Evolutionary conservation across 495 filamentous ascomycete species (phyloP).

Genomic region (Collariella sp.): DNA sequence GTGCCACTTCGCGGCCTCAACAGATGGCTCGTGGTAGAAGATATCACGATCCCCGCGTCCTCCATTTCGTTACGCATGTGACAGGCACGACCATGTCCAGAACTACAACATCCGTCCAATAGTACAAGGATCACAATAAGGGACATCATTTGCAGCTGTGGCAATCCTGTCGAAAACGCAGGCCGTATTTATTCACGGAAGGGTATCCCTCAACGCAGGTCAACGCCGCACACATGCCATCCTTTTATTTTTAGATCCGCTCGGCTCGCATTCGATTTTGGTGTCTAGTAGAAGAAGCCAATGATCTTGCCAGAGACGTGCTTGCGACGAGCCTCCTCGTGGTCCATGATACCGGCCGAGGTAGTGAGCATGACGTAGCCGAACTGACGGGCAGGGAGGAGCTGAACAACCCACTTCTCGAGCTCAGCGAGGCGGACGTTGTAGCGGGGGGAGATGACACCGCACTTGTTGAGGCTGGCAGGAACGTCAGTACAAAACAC

Average conservation of each 20-base stretch:
- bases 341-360: constrained; percentile 98
- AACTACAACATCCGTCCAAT: too few relatives aligned
- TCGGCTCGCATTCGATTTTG: constrained; percentile 14
- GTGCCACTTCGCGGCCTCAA: too few relatives aligned
- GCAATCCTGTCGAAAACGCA: background rate
- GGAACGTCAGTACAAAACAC: background rate
- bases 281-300: constrained; percentile 83
- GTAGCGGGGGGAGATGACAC: constrained; percentile 97
- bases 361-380: constrained; percentile 98
- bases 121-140: background rate
- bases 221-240: constrained; percentile 12
- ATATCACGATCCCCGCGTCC: too few relatives aligned
- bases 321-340: constrained; percentile 97
- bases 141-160: background rate
- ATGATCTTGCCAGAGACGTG: constrained; percentile 95
- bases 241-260: background rate
- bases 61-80: too few relatives aligned
- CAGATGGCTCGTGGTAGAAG: too few relatives aligned
- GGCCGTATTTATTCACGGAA: constrained; percentile 9
- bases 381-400: constrained; percentile 98
- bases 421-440: constrained; percentile 94
- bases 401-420: constrained; percentile 98
- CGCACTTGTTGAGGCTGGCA: constrained; percentile 87
- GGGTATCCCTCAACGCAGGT: constrained; percentile 12
- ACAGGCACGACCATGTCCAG: too few relatives aligned